Evolutionary conservation across 2,329 filamentous ascomycete species (phyloP), one percentile per base, ranked within the genome.

Genomic region (Colletotrichum costaricense): DNA sequence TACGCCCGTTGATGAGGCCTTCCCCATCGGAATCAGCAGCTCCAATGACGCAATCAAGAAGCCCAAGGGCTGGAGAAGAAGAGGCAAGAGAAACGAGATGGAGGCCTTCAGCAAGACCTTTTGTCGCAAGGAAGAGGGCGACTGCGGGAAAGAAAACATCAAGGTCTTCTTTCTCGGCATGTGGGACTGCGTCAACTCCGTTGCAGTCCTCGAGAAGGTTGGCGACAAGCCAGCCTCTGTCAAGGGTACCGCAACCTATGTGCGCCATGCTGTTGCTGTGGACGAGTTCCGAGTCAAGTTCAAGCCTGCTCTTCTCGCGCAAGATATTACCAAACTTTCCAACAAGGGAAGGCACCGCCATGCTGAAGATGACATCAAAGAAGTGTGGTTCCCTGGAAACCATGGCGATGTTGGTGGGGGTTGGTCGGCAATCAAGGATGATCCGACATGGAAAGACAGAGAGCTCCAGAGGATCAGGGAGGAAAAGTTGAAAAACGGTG

Each of bases 231-330:
- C 83, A 4, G 79, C 82, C 2, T 78, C 82, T 0, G 81, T 83
- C 0, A 77, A 76, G 35, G 81, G 85, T 3, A 85, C 86, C 2
- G 86, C 87, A 1, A 75, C 79, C 5, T 83, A 83, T 60, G 83
- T 89, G 30, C 83, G 88, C 0, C 88, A 89, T 66, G 88, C 88
- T 1, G 86, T 89, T 0, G 84, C 86, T 1, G 82, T 89, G 5
- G 86, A 89, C 69, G 88, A 89, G 76, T 82, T 86, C 0, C 85
- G 88, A 3, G 84, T 88, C 72, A 89, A 89, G 76, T 89, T 89
- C 82, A 88, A 88, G 76, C 81, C 86, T 0, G 86, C 86, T 0
- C 80, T 89, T 0, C 80, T 88, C 6, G 79, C 81, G 0, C 84
- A 85, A 63, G 84, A 86, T 28, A 8, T 49, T 19, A 19, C 42